Evolutionary conservation across 2,329 filamentous ascomycete species (phyloP).

Genomic region (Botrytis aclada): DNA sequence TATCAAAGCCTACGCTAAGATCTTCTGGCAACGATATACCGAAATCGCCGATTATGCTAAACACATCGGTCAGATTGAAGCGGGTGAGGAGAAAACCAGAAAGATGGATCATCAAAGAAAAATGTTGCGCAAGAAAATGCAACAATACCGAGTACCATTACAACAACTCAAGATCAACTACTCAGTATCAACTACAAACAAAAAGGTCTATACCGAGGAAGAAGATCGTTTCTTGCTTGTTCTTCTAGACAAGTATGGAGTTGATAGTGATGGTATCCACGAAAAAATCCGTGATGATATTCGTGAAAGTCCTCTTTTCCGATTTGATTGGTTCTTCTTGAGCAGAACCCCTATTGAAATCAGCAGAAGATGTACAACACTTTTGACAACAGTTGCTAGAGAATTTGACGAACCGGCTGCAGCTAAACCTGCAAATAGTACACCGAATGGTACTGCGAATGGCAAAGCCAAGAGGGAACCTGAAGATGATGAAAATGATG

Average conservation of each 20-base stretch:
- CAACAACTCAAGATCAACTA: constrained; percentile 99
- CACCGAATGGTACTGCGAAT: constrained; percentile 55
- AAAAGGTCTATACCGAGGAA: constrained; percentile 98
- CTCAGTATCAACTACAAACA: constrained; percentile 97
- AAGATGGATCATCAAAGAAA: constrained; percentile 91
- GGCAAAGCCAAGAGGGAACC: constrained; percentile 70
- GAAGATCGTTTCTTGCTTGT: constrained; percentile 95
- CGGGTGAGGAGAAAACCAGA: constrained; percentile 84
- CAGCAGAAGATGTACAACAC: constrained; percentile 84
- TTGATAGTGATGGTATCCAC: constrained; percentile 86
- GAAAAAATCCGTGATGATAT: constrained; percentile 98
- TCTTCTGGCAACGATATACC: constrained; percentile 93
- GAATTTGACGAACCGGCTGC: constrained; percentile 75
- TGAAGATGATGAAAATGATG: constrained; percentile 81
- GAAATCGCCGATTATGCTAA: constrained; percentile 89
- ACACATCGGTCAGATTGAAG: constrained; percentile 83
- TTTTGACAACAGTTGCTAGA: constrained; percentile 89
- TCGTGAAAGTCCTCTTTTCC: constrained; percentile 87
- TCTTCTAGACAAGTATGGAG: constrained; percentile 84
- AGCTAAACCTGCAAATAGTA: constrained; percentile 49
- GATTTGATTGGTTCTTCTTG: constrained; percentile 99
- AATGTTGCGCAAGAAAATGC: constrained; percentile 91
- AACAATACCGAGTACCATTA: constrained; percentile 92
- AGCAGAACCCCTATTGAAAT: constrained; percentile 92
- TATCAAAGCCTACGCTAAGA: constrained; percentile 86